Base-by-base conservation (phyloP, 1,284 basidiomycete species). In the Melanopsichium pennsylvanicum region DNA sequence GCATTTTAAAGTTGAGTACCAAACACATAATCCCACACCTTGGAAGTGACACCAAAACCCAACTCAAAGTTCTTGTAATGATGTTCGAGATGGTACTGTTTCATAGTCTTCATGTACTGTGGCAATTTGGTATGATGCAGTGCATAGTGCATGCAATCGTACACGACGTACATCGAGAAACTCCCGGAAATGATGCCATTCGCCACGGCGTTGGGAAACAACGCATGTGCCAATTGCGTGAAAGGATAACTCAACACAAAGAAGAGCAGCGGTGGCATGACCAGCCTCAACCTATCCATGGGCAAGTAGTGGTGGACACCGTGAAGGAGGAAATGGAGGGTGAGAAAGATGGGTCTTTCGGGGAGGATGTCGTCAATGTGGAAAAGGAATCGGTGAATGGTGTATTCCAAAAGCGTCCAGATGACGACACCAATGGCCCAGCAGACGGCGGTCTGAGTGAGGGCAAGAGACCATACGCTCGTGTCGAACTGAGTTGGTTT, bases 231-330 rank as follows among this genome's bases (percentile, higher is more conserved):
- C 42, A 99, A 87, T 56, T 85, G 85, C 10, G 94, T 97, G 85
- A 98, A 95, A 0, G 95, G 96, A 38, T 86, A 86, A 64, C 91
- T 89, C 23, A 98, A 86, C 12, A 84, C 81, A 41, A 85, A 83
- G 83, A 99, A 99, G 52, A 98, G 82, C 3, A 87, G 80, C 0
- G 96, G 96, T 0, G 96, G 96, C 96, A 99, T 99, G 75, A 98
- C 96, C 32, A 98, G 88, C 48, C 96, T 70, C 9, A 50, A 34
- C 22, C 87, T 85, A 81, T 96, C 94, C 93, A 96, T 96, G 15
- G 93, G 95, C 54, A 99, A 84, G 80, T 95, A 98, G 83, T 99
- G 95, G 81, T 99, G 95, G 39, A 99, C 88, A 19, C 96, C 95
- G 81, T 98, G 95, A 76, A 94, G 85, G 75, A 93, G 82, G 83